Percentiles rank a stretch among this genome's conserved stretches.
Evolutionary conservation across 2,329 filamentous ascomycete species (phyloP).

Genomic region (Sclerotinia sclerotiorum): DNA sequence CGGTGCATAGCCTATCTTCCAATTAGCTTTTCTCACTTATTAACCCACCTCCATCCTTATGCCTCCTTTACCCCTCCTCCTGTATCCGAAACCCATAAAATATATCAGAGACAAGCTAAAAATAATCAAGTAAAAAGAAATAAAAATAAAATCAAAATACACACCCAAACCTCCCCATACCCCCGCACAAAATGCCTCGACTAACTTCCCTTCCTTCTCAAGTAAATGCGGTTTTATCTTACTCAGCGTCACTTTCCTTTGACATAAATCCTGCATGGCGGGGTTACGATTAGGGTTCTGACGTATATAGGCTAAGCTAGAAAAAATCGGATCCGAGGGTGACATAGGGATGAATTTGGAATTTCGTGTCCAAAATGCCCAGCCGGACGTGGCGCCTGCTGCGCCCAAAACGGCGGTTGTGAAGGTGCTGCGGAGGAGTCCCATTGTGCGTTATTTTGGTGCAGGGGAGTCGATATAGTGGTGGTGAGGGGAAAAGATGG

Average conservation of each 20-base stretch:
- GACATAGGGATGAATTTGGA: conserved; percentile 52
- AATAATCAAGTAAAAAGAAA: not conserved
- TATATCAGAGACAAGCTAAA: not conserved
- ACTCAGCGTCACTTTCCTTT: conserved; percentile 60
- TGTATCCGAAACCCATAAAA: not conserved
- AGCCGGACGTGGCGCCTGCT: conserved; percentile 30
- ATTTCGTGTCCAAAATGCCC: conserved; percentile 32
- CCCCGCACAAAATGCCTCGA: conserved; percentile 37
- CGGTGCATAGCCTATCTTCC: conserved; percentile 48
- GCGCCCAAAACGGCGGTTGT: conserved; percentile 30
- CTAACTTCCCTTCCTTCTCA: conserved; percentile 63
- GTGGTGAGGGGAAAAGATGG: not conserved
- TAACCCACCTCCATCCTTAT: not conserved
- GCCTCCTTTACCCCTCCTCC: not conserved
- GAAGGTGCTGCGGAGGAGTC: conserved; percentile 29
- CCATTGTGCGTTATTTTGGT: conserved; percentile 26
- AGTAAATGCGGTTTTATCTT: conserved; percentile 66
- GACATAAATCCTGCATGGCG: conserved; percentile 61
- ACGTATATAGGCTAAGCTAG: conserved; percentile 54
- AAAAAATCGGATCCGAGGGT: conserved; percentile 62
- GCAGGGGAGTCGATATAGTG: not conserved
- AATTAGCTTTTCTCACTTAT: conserved; percentile 15
- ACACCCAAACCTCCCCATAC: conserved; percentile 49
- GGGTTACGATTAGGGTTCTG: conserved; percentile 65
- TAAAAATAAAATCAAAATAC: conserved; percentile 35